These are phyloP conservation scores for Dipteronia sinensis DNA, from an alignment of 345 rosid genomes.

Conservation along the genomic window DNA sequence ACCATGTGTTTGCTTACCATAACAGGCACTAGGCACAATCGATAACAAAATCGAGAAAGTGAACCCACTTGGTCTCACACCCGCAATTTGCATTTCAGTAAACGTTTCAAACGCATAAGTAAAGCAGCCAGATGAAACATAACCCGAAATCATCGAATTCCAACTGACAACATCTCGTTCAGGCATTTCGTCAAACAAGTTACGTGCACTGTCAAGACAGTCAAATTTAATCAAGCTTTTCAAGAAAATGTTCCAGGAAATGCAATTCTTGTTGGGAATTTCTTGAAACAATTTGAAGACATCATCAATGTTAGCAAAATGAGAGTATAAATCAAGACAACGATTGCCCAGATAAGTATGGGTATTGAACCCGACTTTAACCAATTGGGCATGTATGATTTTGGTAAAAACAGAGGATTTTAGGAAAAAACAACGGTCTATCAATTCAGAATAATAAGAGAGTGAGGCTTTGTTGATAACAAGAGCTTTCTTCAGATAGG, in stretches of 20 bases:
- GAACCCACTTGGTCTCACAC: slow-evolving; percentile 49
- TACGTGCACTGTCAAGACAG: slow-evolving; percentile 28
- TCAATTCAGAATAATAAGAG: slow-evolving; percentile 39
- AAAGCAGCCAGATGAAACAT: slow-evolving; percentile 40
- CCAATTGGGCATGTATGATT: slow-evolving; percentile 59
- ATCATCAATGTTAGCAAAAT: slow-evolving; percentile 42
- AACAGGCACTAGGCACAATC: slow-evolving; percentile 40
- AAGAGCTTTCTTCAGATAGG: slow-evolving; percentile 39
- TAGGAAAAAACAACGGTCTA: slow-evolving; percentile 45
- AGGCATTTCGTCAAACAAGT: slow-evolving; percentile 69
- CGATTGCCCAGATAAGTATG: slow-evolving; percentile 69
- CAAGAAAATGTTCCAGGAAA: slow-evolving; percentile 72
- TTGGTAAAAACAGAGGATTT: slow-evolving; percentile 35
- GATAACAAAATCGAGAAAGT: slow-evolving; percentile 63
- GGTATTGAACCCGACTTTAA: slow-evolving; percentile 53
- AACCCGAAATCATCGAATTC: slow-evolving; percentile 71
- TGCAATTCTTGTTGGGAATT: slow-evolving; percentile 42
- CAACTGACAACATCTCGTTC: slow-evolving; percentile 66
- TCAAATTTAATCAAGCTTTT: slow-evolving; percentile 41
- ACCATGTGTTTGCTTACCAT: slow-evolving; percentile 66
- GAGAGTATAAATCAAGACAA: slow-evolving; percentile 62
- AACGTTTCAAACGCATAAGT: slow-evolving; percentile 43
- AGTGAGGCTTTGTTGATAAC: slow-evolving; percentile 34
- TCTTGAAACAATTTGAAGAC: slow-evolving; percentile 48
- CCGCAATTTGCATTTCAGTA: slow-evolving; percentile 49